These are phyloP conservation scores for Glycine tomentella DNA, from an alignment of 306 rosid genomes.

Conservation along the genomic window DNA sequence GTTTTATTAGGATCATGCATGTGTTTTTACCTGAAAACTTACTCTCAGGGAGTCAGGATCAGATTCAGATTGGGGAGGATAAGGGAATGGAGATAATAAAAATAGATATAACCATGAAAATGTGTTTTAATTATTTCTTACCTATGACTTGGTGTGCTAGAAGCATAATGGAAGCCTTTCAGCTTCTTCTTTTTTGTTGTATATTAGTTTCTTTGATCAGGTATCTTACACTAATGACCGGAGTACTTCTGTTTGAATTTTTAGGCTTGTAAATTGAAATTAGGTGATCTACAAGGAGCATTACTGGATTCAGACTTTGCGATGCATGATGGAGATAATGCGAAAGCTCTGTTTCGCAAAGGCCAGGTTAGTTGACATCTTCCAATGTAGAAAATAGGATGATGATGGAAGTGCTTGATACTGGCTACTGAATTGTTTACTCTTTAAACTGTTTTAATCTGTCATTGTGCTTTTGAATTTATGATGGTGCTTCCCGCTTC, in stretches of 20 bases:
- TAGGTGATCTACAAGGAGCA: constrained; percentile 63
- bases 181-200: neutral
- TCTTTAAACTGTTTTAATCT: constrained; percentile 6
- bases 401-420: constrained; percentile 18
- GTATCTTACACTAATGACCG: constrained; percentile 15
- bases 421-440: constrained; percentile 36
- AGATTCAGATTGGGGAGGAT: no score
- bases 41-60: no score
- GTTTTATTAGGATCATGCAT: no score
- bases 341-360: constrained; percentile 64
- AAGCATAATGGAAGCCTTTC: constrained; percentile 3
- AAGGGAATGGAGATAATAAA: neutral
- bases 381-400: constrained; percentile 31
- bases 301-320: constrained; percentile 62
- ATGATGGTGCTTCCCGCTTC: constrained; percentile 5
- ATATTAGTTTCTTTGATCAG: neutral
- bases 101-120: neutral
- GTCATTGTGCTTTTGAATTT: constrained; percentile 18
- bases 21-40: no score
- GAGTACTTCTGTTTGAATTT: constrained; percentile 19
- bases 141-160: neutral
- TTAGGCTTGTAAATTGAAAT: constrained; percentile 64
- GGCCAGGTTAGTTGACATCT: constrained; percentile 60
- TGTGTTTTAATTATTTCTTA: neutral
- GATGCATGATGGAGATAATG: constrained; percentile 63